Base-by-base conservation (phyloP, 2,329 filamentous ascomycete genomes). In the Cladosporium sp. region DNA sequence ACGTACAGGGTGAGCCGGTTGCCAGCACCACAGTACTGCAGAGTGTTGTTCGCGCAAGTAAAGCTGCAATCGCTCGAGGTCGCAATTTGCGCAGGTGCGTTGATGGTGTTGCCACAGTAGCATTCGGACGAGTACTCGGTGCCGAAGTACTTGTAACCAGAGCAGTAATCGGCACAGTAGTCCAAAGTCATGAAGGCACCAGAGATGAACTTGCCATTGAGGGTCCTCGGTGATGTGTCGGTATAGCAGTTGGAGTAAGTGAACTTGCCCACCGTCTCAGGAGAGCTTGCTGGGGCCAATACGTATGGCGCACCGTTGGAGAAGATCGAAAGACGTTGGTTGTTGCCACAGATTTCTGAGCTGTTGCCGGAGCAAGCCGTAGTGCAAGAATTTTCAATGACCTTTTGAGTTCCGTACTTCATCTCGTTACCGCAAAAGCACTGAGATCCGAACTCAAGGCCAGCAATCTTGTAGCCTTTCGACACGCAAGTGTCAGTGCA, bases 71-170 rank as follows among this genome's bases (percentile, higher is more conserved):
- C 68, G n/a, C 62, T 58, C 14, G 66, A 53, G 14, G 61, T 11
- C 1, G 69, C 66, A 7, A 69, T 57, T 1, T 48, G 68, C 25
- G 67, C 68, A 10, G 68, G 66, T n/a, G 63, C 53, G 7, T 49
- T 65, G 28, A 75, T 64, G 28, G 51, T 68, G 48, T 71, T 72
- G 5, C 73, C 74, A 67, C 73, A 71, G 58, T 71, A 78, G 65
- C 79, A 81, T 67, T 81, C 76, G 10, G 65, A 66, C 3, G 69
- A 72, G 63, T 76, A 79, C 66, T 80, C 77, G 26, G 77, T 70
- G 25, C 78, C 79, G 56, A 79, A 80, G 67, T 74, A 80, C 49
- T 70, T 65, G 67, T 76, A 79, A n/a, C 67, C 71, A 21, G 66
- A 66, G 72, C 76, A 78, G 69, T 70, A 79, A 48, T 68, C 66